Conservation (phyloP, 352 stramenopile genomes). For the Phytophthora cactorum region DNA sequence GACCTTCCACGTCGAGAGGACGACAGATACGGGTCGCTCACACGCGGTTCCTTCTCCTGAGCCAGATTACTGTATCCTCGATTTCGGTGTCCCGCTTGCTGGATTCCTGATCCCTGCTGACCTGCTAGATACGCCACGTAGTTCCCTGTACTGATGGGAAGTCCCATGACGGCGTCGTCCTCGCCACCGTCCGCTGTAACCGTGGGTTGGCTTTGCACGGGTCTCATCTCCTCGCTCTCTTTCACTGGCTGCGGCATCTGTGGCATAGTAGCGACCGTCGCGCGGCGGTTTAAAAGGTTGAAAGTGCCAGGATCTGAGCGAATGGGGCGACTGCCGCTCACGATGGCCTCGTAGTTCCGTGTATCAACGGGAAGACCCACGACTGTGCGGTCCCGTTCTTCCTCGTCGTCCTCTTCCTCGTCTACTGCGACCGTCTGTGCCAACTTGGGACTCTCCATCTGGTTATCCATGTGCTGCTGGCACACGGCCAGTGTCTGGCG, state of each 20-base stretch:
- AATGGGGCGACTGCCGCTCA: slow-evolving; percentile 31
- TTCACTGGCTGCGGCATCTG: slow-evolving; percentile 16
- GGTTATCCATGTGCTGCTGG: slow-evolving; percentile 18
- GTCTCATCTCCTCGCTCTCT: slow-evolving; percentile 6
- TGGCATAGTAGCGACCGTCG: slow-evolving; percentile 35
- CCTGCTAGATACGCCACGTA: slow-evolving; percentile 55
- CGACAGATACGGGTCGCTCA: slow-evolving; percentile 46
- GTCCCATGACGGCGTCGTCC: slow-evolving; percentile 56
- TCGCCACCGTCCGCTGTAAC: slow-evolving; percentile 21
- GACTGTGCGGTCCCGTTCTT: slow-evolving; percentile 41
- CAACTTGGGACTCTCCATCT: slow-evolving; percentile 12
- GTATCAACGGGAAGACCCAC: slow-evolving; percentile 56
- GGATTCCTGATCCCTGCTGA: slow-evolving; percentile 27
- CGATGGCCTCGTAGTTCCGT: slow-evolving; percentile 58
- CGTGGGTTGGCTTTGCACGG: neutral
- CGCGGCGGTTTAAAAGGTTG: slow-evolving; percentile 26
- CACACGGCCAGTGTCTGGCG: slow-evolving; percentile 26
- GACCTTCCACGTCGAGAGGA: slow-evolving; percentile 32
- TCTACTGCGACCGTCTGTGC: slow-evolving; percentile 11
- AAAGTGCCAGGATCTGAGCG: slow-evolving; percentile 28
- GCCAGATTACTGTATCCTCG: slow-evolving; percentile 69
- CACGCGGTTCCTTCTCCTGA: slow-evolving; percentile 38
- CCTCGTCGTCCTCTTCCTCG: slow-evolving; percentile 33
- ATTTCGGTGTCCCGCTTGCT: slow-evolving; percentile 40
- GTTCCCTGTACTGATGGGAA: slow-evolving; percentile 70